phyloP scores from a whole-genome alignment of 495 filamentous ascomycete species.

The Tuber borchii region DNA sequence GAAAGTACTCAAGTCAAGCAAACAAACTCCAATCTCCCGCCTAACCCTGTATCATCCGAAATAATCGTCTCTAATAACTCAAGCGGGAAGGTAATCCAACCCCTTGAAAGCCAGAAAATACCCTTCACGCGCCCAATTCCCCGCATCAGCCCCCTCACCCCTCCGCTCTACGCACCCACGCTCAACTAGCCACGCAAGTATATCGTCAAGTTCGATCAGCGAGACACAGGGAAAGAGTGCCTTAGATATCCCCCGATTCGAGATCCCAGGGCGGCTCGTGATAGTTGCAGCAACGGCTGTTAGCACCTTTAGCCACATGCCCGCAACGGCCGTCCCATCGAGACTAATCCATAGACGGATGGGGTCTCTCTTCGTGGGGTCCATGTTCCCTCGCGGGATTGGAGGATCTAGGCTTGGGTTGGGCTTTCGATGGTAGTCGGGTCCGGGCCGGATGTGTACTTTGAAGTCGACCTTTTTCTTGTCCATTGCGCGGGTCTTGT shows the following conservation, averaged over 20 bases:
- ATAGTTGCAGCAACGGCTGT: constrained; percentile 34
- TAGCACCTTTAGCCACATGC: constrained; percentile 41
- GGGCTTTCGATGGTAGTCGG: constrained; percentile 23
- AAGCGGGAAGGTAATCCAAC: not conserved
- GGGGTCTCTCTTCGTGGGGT: constrained; percentile 28
- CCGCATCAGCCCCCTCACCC: constrained; percentile 20
- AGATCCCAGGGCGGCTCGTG: constrained; percentile 37
- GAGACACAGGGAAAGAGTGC: constrained; percentile 37
- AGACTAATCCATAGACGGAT: constrained; percentile 41
- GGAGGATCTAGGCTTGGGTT: constrained; percentile 25
- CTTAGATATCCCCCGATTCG: constrained; percentile 31
- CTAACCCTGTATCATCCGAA: not conserved
- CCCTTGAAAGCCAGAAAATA: constrained; percentile 29
- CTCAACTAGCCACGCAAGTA: constrained; percentile 27
- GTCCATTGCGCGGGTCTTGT: constrained; percentile 40
- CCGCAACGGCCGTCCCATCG: constrained; percentile 31
- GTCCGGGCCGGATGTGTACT: constrained; percentile 29
- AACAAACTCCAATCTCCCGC: not conserved
- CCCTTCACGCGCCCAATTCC: constrained; percentile 29
- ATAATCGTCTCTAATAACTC: not conserved
- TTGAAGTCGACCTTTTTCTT: constrained; percentile 41
- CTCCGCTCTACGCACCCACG: constrained; percentile 19
- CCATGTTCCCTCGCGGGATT: constrained; percentile 24
- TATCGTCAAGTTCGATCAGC: constrained; percentile 23
- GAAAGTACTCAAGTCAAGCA: not conserved